Conservation (phyloP, 2,329 filamentous ascomycete genomes). For the Colletotrichum sansevieriae region DNA sequence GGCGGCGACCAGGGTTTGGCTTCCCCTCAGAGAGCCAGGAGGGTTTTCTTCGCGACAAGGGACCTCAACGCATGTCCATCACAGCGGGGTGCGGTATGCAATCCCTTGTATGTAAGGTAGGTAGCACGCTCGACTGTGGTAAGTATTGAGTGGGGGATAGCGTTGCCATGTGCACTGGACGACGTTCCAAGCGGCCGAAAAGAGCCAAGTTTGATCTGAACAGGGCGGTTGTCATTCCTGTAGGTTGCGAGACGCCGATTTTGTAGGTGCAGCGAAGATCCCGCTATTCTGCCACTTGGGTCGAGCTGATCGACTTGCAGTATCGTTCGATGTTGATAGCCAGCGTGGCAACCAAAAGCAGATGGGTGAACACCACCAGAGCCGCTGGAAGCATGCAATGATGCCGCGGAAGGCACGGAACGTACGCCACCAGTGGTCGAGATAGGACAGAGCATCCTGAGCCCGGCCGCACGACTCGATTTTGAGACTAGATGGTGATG, state of each 20-base stretch:
- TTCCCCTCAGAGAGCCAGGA: conserved; percentile 14
- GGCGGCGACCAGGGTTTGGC: not conserved
- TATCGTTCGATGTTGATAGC: conserved; percentile 29
- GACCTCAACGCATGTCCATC: not conserved
- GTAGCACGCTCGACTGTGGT: not conserved
- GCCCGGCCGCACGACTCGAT: conserved; percentile 10
- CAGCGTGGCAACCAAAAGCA: not conserved
- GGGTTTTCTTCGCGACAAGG: conserved; percentile 9
- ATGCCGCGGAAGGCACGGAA: conserved; percentile 25
- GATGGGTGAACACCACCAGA: conserved; percentile 8
- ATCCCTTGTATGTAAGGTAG: not conserved
- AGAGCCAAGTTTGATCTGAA: no score
- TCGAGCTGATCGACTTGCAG: conserved; percentile 15
- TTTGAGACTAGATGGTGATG: conserved; percentile 12
- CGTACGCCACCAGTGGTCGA: conserved; percentile 19
- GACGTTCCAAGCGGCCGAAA: no score
- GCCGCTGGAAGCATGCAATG: conserved; percentile 23
- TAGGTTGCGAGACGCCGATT: not conserved
- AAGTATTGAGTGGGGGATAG: not conserved
- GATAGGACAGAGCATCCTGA: conserved; percentile 7
- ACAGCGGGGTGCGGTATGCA: conserved; percentile 11
- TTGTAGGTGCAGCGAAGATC: conserved; percentile 22
- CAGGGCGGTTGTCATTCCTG: not conserved
- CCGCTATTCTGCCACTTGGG: conserved; percentile 9
- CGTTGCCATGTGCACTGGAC: not conserved